These are phyloP conservation scores for Colletotrichum sp. DNA, from an alignment of 2,329 filamentous ascomycete species.

Conservation along the genomic window DNA sequence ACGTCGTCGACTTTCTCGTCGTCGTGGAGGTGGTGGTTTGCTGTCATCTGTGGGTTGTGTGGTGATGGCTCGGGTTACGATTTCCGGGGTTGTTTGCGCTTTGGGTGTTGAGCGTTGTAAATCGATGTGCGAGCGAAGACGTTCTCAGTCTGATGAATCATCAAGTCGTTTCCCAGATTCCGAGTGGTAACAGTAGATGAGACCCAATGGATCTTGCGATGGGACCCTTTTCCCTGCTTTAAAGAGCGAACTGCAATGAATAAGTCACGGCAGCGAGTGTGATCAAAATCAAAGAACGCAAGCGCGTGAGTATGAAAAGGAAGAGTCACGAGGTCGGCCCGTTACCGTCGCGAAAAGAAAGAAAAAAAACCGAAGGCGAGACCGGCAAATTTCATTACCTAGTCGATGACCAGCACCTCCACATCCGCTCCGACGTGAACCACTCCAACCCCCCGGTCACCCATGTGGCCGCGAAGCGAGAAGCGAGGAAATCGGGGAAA, in stretches of 20 bases:
- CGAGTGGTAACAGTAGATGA: not conserved
- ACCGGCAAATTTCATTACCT: not conserved
- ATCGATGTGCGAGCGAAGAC: not conserved
- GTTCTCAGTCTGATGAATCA: not conserved
- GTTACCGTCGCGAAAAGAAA: not conserved
- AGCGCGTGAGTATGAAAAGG: not conserved
- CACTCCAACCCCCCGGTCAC: not conserved
- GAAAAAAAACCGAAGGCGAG: not conserved
- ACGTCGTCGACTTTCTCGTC: constrained; percentile 17
- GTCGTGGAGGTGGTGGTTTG: not conserved
- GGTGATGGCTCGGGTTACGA: not conserved
- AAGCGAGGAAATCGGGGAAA: not conserved
- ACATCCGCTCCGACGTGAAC: constrained; percentile 7
- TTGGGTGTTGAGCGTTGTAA: not conserved
- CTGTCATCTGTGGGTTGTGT: constrained; percentile 2
- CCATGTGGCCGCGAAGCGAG: not conserved
- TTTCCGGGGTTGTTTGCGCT: not conserved
- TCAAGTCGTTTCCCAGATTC: not conserved
- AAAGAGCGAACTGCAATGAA: not conserved
- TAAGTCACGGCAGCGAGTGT: not conserved
- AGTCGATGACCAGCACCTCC: constrained; percentile 20
- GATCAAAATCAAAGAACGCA: not conserved
- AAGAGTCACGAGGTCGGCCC: not conserved
- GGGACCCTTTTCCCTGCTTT: not conserved
- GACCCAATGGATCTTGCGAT: not conserved